phyloP scores from a whole-genome alignment of 2,329 filamentous ascomycete species.

The Trichoderma sp. region DNA sequence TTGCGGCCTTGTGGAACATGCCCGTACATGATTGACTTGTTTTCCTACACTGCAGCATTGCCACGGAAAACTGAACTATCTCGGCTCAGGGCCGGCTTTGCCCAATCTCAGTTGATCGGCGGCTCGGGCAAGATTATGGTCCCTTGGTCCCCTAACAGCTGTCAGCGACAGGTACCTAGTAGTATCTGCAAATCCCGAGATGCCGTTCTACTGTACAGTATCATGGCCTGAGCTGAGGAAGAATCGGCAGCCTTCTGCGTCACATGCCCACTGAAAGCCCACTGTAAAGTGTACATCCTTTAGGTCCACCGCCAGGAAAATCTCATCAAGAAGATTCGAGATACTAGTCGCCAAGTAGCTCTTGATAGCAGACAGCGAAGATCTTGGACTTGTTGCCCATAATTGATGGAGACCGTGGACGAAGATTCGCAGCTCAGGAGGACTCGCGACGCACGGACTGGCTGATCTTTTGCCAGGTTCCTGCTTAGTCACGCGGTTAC shows the following conservation, averaged over 20 bases:
- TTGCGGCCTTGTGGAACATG: not conserved
- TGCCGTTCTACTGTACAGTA: not conserved
- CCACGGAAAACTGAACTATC: not conserved
- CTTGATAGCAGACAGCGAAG: not conserved
- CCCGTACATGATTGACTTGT: not conserved
- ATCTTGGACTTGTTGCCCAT: not conserved
- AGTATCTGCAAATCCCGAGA: not conserved
- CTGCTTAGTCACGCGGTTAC: not conserved
- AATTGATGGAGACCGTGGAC: not conserved
- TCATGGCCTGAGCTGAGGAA: not conserved
- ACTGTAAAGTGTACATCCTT: not conserved
- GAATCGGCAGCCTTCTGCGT: constrained; percentile 13
- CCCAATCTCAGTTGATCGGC: constrained; percentile 7
- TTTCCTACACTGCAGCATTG: not conserved
- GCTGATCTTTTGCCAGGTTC: not conserved
- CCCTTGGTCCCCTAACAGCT: not conserved
- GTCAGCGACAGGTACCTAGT: not conserved
- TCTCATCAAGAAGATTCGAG: not conserved
- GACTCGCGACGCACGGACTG: not conserved
- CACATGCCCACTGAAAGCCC: constrained; percentile 13
- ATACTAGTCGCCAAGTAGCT: constrained; percentile 7
- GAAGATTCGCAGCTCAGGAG: not conserved
- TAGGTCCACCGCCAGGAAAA: not conserved
- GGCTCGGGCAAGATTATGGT: not conserved
- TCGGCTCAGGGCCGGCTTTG: not conserved